A percentile compares a stretch with the other conserved stretches of the same genome.
Evolutionary conservation across 495 filamentous ascomycete genomes (phyloP).

Genomic region (Durotheca rogersii): DNA sequence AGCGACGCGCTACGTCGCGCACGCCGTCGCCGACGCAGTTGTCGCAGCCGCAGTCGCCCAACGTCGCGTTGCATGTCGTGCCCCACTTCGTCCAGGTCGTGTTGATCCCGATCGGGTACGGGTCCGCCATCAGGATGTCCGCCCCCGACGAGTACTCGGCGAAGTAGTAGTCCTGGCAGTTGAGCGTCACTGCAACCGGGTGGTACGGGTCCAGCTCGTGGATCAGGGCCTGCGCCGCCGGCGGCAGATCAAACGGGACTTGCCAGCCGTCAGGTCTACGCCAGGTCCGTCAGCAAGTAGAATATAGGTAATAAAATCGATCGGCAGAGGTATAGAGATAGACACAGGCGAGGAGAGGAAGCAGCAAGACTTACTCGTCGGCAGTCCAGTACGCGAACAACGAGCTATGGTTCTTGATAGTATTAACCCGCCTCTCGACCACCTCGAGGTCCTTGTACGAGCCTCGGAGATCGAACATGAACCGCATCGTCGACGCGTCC

Average conservation of each 20-base stretch:
- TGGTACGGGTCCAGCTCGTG: slow-evolving; percentile 66
- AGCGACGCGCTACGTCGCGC: slow-evolving; percentile 54
- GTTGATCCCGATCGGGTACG: slow-evolving; percentile 66
- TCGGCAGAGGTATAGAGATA: background rate
- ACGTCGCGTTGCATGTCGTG: slow-evolving; percentile 62
- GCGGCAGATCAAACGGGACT: slow-evolving; percentile 54
- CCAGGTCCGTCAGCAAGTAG: no score
- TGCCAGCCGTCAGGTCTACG: slow-evolving; percentile 64
- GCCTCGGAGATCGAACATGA: slow-evolving; percentile 66
- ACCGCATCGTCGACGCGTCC: slow-evolving; percentile 57
- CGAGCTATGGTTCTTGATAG: slow-evolving; percentile 52
- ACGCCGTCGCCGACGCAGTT: slow-evolving; percentile 57
- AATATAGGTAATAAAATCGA: background rate
- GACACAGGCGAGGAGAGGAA: background rate
- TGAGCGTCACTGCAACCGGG: slow-evolving; percentile 64
- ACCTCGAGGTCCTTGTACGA: slow-evolving; percentile 58
- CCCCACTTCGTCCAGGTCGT: slow-evolving; percentile 50
- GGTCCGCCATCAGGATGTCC: slow-evolving; percentile 67
- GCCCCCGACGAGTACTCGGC: slow-evolving; percentile 58
- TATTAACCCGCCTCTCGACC: slow-evolving; percentile 53
- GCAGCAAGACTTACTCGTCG: slow-evolving; percentile 52
- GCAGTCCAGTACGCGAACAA: slow-evolving; percentile 66
- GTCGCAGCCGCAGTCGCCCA: slow-evolving; percentile 74
- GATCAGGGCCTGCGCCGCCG: slow-evolving; percentile 45
- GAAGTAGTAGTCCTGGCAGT: slow-evolving; percentile 72